These are phyloP conservation scores for Cochlearia excelsa DNA, from an alignment of 345 rosid genomes.

Conservation along the genomic window DNA sequence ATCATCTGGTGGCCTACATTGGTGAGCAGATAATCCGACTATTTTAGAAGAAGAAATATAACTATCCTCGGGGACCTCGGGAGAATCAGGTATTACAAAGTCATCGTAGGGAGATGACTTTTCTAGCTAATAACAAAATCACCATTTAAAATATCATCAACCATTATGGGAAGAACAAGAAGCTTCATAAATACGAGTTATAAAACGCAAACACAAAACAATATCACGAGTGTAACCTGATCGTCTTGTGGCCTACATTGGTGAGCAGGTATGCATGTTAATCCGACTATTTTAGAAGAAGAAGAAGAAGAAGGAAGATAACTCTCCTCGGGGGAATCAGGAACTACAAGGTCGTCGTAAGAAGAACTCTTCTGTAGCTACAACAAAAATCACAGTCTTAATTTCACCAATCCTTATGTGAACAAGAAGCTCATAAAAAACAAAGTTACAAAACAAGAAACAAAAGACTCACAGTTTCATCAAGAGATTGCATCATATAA, in stretches of 20 bases:
- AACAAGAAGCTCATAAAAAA: slow-evolving; percentile 8
- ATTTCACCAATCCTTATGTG: not conserved
- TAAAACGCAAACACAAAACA: not conserved
- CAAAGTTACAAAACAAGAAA: not conserved
- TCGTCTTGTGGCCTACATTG: slow-evolving; percentile 36
- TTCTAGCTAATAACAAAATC: slow-evolving; percentile 33
- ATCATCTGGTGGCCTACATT: slow-evolving; percentile 34
- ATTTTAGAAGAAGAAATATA: slow-evolving; percentile 24
- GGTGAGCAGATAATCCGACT: slow-evolving; percentile 38
- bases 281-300: slow-evolving; percentile 31
- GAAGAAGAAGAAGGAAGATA: not conserved
- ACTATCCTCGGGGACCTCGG: slow-evolving; percentile 42
- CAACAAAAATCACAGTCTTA: slow-evolving; percentile 25
- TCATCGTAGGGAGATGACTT: slow-evolving; percentile 41
- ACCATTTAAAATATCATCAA: slow-evolving; percentile 1
- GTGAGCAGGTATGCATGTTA: slow-evolving; percentile 31
- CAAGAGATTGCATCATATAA: slow-evolving; percentile 6
- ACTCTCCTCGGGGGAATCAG: slow-evolving; percentile 51
- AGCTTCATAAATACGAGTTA: not conserved
- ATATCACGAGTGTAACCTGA: slow-evolving; percentile 17
- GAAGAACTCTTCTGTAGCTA: slow-evolving; percentile 28
- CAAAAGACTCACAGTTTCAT: slow-evolving; percentile 40
- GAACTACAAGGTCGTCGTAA: slow-evolving; percentile 55
- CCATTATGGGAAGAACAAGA: not conserved
- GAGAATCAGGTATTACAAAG: slow-evolving; percentile 56